phyloP scores from a whole-genome alignment of 2,329 filamentous ascomycete genomes.

The Orbilia javanica region DNA sequence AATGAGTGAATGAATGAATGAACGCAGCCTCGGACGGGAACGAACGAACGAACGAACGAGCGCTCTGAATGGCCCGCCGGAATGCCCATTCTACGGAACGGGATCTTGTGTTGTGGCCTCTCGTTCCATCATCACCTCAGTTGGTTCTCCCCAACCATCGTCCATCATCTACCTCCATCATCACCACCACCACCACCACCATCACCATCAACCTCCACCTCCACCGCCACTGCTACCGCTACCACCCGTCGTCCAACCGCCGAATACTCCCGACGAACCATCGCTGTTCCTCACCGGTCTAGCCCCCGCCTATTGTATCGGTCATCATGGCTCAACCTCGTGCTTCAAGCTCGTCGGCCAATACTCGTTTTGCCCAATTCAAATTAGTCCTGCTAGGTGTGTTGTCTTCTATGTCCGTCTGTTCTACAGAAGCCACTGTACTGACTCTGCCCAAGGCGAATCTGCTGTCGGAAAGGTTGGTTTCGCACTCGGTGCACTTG shows the following conservation, averaged over 20 bases:
- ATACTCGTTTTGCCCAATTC: slow-evolving; percentile 96
- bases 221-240: not conserved
- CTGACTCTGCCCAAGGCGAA: slow-evolving; percentile 76
- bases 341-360: slow-evolving; percentile 84
- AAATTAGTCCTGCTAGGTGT: slow-evolving; percentile 96
- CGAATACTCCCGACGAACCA: slow-evolving; percentile 5
- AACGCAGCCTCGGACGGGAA: too few species aligned
- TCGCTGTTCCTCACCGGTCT: too few species aligned
- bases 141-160: slow-evolving; percentile 2
- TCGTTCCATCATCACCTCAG: slow-evolving; percentile 20
- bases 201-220: not conserved
- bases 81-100: too few species aligned
- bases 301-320: not conserved
- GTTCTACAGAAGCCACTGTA: slow-evolving; percentile 56
- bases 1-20: too few species aligned
- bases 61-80: too few species aligned
- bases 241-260: not conserved
- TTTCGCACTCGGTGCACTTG: not conserved
- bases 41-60: too few species aligned
- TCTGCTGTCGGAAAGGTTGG: slow-evolving; percentile 96
- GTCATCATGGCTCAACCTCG: slow-evolving; percentile 67
- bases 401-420: slow-evolving; percentile 18
- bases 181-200: not conserved
- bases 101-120: slow-evolving; percentile 3
- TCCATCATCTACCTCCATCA: not conserved